A percentile compares a stretch with the other conserved stretches of the same genome.
These are phyloP conservation scores for Fomitopsis pinicola DNA, from an alignment of 1,284 basidiomycete species.

Conservation along the genomic window DNA sequence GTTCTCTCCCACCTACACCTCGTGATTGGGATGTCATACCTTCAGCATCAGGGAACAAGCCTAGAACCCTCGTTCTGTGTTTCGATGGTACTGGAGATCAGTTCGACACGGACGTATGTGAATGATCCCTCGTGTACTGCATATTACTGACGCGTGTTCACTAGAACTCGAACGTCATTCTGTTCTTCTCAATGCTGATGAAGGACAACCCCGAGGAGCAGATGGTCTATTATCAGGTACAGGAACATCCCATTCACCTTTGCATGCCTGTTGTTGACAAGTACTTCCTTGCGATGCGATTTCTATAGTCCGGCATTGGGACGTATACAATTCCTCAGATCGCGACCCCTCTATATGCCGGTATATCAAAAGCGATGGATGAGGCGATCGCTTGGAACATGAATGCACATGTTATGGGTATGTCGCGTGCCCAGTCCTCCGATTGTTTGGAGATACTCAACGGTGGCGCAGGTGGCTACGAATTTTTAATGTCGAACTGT, in stretches of 20 bases:
- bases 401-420: constrained; percentile 52
- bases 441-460: neutral
- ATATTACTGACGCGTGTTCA: neutral
- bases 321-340: constrained; percentile 48
- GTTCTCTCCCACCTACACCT: constrained; percentile 4
- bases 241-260: neutral
- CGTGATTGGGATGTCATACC: constrained; percentile 27
- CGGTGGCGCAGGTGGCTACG: constrained; percentile 43
- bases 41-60: constrained; percentile 20
- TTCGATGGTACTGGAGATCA: constrained; percentile 59
- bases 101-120: constrained; percentile 48
- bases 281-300: neutral
- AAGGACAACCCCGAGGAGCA: constrained; percentile 48
- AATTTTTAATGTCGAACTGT: constrained; percentile 65
- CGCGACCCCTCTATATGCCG: constrained; percentile 35
- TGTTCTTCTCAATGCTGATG: constrained; percentile 51
- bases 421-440: constrained; percentile 7
- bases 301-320: constrained; percentile 47
- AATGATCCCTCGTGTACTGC: too few species aligned
- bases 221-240: constrained; percentile 61
- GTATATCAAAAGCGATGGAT: constrained; percentile 41
- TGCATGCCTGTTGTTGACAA: neutral
- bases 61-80: constrained; percentile 44
- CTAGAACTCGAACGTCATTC: constrained; percentile 58
- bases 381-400: constrained; percentile 50